Evolutionary conservation across 805 yeast genomes (phyloP), one percentile per base, ranked within the genome.

Genomic region (Spathaspora gorwiae): DNA sequence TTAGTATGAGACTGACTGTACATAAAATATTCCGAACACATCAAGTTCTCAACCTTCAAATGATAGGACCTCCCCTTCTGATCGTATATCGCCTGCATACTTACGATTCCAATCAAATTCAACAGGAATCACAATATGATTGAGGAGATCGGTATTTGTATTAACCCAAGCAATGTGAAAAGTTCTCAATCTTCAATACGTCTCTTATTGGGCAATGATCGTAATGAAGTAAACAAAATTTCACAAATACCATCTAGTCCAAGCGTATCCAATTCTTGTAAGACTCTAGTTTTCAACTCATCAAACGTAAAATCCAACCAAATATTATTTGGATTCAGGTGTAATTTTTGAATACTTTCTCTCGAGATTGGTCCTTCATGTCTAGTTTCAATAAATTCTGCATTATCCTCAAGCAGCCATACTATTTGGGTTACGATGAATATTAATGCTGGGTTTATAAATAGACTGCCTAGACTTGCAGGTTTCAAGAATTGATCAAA

Each of bases 321-420:
- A 11, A 41, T 47, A 13, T 47, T 60, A 38, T 59, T 64, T 1
- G 44, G 45, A 33, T 68, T 65, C 35, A 53, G 49, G 0, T 48
- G 38, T 6, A 79, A 45, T 5, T 50, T 56, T 6, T 50, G 44
- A n/a, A 76, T 73, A 7, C 76, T 66, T 2, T 56, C 60, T 40
- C 66, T 70, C n/a, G 75, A 70, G 9, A 79, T 54, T 0, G 84
- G 84, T 0, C 84, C 84, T 9, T 72, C 75, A 44, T 76, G 76
- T 15, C 82, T 57, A 0, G 54, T 54, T 9, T 54, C 51, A 9
- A 29, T 29, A 9, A 3, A 9, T 29, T 29, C 32, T 9, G 32
- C 32, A 3, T 51, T 47, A 42, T 79, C 83, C 47, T 80, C 85
- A 3, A 78, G 46, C 3, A 57, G 53, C 64, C 81, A 64, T 1